Evolutionary conservation across 371 early-diverging fungal species (phyloP).

Genomic region (Mucor sp.): DNA sequence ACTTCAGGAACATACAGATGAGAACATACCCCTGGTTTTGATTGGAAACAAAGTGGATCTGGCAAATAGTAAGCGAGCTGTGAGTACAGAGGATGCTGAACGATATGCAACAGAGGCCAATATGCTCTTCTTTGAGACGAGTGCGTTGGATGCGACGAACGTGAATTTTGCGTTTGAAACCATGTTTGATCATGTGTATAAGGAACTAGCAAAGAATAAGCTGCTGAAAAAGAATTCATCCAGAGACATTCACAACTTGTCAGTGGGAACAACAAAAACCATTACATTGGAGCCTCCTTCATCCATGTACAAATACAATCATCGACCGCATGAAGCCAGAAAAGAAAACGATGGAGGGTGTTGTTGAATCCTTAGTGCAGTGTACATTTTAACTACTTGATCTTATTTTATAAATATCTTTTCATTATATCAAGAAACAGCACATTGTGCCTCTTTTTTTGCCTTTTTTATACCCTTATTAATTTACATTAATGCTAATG

Average conservation of each 20-base stretch:
- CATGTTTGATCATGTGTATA: conserved; percentile 22
- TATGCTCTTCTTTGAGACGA: conserved; percentile 91
- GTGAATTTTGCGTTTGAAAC: conserved; percentile 80
- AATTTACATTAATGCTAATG: no score
- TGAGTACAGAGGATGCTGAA: conserved; percentile 71
- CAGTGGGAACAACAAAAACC: conserved; percentile 9
- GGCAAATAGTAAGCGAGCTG: conserved; percentile 58
- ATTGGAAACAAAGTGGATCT: conserved; percentile 99
- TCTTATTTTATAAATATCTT: no score
- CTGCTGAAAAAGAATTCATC: conserved; percentile 16
- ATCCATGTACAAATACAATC: conserved; percentile 6
- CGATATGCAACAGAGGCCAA: conserved; percentile 78
- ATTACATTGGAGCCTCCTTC: conserved; percentile 17
- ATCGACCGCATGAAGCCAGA: not conserved
- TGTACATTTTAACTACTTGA: not conserved
- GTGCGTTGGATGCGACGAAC: conserved; percentile 85
- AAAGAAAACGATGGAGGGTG: conserved; percentile 2
- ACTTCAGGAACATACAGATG: conserved; percentile 94
- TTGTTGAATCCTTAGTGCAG: not conserved
- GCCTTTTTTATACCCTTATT: no score
- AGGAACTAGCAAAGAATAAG: conserved; percentile 18
- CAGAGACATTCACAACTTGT: not conserved
- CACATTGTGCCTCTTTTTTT: no score
- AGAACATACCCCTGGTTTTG: conserved; percentile 90
- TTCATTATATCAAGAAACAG: no score